These are phyloP conservation scores for Escallonia herrerae DNA, from an alignment of 129 eudicot genomes.

Conservation along the genomic window DNA sequence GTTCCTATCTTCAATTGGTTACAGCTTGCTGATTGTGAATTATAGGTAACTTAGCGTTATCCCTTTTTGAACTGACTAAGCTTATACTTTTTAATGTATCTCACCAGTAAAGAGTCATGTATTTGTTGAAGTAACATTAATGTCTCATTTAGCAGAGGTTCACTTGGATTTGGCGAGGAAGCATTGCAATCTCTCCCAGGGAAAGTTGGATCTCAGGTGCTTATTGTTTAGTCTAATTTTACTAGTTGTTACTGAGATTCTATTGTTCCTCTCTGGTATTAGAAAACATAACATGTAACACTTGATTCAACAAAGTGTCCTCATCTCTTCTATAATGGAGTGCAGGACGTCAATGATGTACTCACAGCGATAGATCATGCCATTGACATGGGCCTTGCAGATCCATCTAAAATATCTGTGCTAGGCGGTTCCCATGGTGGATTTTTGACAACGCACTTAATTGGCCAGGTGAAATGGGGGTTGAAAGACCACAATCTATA, in stretches of 20 bases:
- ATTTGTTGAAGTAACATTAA: too few relatives aligned
- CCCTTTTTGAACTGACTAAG: neutral
- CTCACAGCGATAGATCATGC: conserved; percentile 74
- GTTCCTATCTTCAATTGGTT: conserved; percentile 79
- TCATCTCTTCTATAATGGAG: conserved; percentile 4
- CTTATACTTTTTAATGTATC: neutral
- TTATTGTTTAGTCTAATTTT: neutral
- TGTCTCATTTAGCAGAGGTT: conserved; percentile 51
- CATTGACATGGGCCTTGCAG: conserved; percentile 63
- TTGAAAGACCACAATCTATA: neutral
- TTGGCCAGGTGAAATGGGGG: conserved; percentile 66
- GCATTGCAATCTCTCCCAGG: conserved; percentile 93
- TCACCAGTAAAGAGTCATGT: too few relatives aligned
- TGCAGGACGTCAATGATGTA: conserved; percentile 89
- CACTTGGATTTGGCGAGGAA: conserved; percentile 97
- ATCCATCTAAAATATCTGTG: conserved; percentile 74
- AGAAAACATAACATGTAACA: too few relatives aligned
- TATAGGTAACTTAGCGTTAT: conserved; percentile 44
- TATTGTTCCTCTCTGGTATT: neutral
- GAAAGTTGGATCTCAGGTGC: conserved; percentile 80
- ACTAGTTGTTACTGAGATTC: neutral
- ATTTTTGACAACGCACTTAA: conserved; percentile 85
- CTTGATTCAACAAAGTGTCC: neutral
- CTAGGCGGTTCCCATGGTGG: conserved; percentile 98
- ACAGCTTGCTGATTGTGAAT: conserved; percentile 77